Conservation (phyloP, 2,329 filamentous ascomycete genomes). For the Cercospora zeina region DNA sequence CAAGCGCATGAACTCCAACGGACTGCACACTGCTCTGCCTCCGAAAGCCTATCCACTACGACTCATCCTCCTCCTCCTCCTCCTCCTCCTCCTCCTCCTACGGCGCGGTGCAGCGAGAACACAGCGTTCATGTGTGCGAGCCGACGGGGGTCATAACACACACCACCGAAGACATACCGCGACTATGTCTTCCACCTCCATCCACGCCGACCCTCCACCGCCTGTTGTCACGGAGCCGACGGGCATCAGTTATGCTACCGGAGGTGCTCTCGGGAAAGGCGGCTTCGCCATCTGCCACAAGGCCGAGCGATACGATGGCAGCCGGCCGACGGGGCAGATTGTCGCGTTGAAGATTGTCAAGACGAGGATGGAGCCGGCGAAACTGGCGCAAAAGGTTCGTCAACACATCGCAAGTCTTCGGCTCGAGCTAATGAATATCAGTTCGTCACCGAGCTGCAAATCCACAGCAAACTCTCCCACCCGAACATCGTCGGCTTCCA, state of each 20-base stretch:
- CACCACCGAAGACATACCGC: constrained; percentile 16
- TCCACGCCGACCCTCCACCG: constrained; percentile 55
- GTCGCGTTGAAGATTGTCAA: constrained; percentile 82
- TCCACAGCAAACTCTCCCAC: constrained; percentile 96
- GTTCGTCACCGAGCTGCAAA: constrained; percentile 84
- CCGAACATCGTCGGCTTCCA: constrained; percentile 95
- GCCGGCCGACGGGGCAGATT: constrained; percentile 61
- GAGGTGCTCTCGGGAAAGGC: constrained; percentile 73
- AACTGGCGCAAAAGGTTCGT: constrained; percentile 78
- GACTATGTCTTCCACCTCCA: constrained; percentile 39
- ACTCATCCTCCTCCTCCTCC: no score
- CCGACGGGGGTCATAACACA: constrained; percentile 18
- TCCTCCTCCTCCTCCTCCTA: background rate
- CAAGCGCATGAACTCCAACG: background rate
- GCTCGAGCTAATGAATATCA: constrained; percentile 36
- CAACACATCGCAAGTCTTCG: background rate
- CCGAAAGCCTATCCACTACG: constrained; percentile 11
- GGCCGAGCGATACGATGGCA: constrained; percentile 61
- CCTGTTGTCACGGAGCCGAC: constrained; percentile 66
- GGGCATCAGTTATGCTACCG: constrained; percentile 72
- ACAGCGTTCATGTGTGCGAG: constrained; percentile 17
- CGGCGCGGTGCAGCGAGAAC: constrained; percentile 2
- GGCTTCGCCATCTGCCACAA: constrained; percentile 81
- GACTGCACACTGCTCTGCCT: constrained; percentile 5
- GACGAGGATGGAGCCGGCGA: constrained; percentile 73